phyloP scores from a whole-genome alignment of 805 yeast species.

The Wickerhamomyces hampshirensis region DNA sequence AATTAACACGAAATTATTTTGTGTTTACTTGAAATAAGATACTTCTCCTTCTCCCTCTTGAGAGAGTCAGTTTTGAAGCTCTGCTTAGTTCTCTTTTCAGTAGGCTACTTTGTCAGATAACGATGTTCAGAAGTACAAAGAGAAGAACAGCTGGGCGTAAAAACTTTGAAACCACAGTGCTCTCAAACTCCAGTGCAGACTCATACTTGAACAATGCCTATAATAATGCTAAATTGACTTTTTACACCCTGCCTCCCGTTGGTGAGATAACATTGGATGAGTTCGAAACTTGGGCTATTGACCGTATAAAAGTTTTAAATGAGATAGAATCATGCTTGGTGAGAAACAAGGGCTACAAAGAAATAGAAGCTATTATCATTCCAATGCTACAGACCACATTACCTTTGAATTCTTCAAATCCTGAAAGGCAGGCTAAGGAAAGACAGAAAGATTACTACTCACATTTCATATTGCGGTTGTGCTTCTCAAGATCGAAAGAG shows the following conservation, averaged over 20 bases:
- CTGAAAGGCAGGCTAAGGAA: slow-evolving; percentile 34
- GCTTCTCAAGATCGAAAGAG: slow-evolving; percentile 85
- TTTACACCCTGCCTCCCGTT: slow-evolving; percentile 73
- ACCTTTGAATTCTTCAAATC: slow-evolving; percentile 47
- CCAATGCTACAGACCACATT: slow-evolving; percentile 61
- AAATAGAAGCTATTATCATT: slow-evolving; percentile 57
- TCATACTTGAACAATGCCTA: slow-evolving; percentile 37
- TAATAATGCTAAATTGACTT: slow-evolving; percentile 55
- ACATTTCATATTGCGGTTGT: slow-evolving; percentile 82
- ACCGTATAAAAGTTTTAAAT: slow-evolving; percentile 73
- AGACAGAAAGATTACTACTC: slow-evolving; percentile 88
- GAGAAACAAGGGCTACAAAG: slow-evolving; percentile 58
- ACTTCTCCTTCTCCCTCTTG: too few species aligned
- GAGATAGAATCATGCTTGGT: slow-evolving; percentile 76
- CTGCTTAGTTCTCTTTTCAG: too few species aligned
- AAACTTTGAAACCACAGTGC: slow-evolving; percentile 45
- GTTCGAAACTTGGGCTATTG: slow-evolving; percentile 95
- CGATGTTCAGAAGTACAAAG: slow-evolving; percentile 69
- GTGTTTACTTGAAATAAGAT: too few species aligned
- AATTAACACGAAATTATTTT: too few species aligned
- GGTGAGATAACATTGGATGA: slow-evolving; percentile 88
- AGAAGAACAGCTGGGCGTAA: slow-evolving; percentile 71
- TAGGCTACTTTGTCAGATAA: too few species aligned
- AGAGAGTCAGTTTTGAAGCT: too few species aligned
- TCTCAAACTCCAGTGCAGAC: slow-evolving; percentile 28